These are phyloP conservation scores for Phytopythium sindhum DNA, from an alignment of 352 stramenopile genomes.

Conservation along the genomic window DNA sequence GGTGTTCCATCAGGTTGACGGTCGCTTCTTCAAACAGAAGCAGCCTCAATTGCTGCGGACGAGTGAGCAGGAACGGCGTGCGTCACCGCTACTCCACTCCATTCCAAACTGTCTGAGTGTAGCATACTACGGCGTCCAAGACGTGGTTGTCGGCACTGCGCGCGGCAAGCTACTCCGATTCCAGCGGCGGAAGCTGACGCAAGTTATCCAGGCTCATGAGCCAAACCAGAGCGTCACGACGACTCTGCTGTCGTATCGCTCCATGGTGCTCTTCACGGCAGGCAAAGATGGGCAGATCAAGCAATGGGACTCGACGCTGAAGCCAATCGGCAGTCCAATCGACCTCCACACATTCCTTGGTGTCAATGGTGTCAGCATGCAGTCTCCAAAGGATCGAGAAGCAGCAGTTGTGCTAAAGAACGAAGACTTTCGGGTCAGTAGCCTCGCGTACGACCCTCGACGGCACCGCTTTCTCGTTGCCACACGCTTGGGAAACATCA, in stretches of 20 bases:
- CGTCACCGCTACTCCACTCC: slow-evolving; percentile 31
- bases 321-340: slow-evolving; percentile 60
- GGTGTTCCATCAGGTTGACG: slow-evolving; percentile 53
- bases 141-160: slow-evolving; percentile 58
- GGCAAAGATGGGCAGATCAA: slow-evolving; percentile 73
- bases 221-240: slow-evolving; percentile 51
- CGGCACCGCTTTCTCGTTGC: slow-evolving; percentile 51
- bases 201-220: slow-evolving; percentile 59
- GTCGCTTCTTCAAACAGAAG: slow-evolving; percentile 66
- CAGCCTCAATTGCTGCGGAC: slow-evolving; percentile 28
- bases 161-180: slow-evolving; percentile 69
- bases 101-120: slow-evolving; percentile 46
- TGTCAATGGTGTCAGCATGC: neutral
- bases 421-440: slow-evolving; percentile 71
- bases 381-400: neutral
- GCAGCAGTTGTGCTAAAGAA: neutral
- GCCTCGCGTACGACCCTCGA: slow-evolving; percentile 57
- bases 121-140: slow-evolving; percentile 53
- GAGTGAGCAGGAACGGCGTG: neutral
- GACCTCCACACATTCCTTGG: slow-evolving; percentile 44
- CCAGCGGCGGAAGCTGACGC: slow-evolving; percentile 48
- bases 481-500: slow-evolving; percentile 52
- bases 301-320: slow-evolving; percentile 79
- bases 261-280: slow-evolving; percentile 76
- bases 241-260: slow-evolving; percentile 50